These are phyloP conservation scores for Megacollybia marginata DNA, from an alignment of 768 basidiomycete genomes.

Conservation along the genomic window DNA sequence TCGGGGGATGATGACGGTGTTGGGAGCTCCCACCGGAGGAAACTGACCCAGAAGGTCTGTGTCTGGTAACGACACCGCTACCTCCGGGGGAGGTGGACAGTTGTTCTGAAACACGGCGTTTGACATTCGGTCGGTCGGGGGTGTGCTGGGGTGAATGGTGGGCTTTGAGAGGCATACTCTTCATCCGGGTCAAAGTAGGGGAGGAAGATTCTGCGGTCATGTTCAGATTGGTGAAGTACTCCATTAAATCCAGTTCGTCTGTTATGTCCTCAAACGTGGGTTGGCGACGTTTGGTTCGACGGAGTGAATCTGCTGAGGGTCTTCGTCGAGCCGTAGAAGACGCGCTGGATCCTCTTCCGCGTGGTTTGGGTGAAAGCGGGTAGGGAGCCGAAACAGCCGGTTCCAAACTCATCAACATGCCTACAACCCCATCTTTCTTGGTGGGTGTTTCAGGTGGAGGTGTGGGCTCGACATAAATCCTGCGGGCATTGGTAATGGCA, in stretches of 20 bases:
- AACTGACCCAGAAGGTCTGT: too few species aligned
- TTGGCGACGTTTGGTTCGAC: background rate
- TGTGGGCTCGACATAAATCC: constrained; percentile 21
- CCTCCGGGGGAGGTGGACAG: too few species aligned
- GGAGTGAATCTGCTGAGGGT: background rate
- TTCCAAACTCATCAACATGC: background rate
- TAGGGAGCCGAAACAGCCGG: background rate
- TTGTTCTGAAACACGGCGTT: background rate
- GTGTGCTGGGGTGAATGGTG: background rate
- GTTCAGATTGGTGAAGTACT: background rate
- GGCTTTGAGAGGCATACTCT: constrained; percentile 39
- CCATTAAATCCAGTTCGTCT: too few species aligned
- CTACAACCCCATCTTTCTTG: background rate
- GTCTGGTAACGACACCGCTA: too few species aligned
- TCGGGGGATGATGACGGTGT: background rate
- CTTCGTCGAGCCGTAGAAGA: too few species aligned
- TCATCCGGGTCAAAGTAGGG: constrained; percentile 29
- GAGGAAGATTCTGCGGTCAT: background rate
- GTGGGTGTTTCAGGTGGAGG: background rate
- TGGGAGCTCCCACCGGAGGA: too few species aligned
- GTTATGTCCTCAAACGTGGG: background rate
- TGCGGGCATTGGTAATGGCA: constrained; percentile 23
- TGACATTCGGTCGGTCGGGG: background rate
- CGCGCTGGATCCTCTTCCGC: background rate
- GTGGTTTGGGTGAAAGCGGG: background rate